These are phyloP conservation scores for Suaeda aralocaspica DNA, from an alignment of 148 eudicot species.

Conservation along the genomic window DNA sequence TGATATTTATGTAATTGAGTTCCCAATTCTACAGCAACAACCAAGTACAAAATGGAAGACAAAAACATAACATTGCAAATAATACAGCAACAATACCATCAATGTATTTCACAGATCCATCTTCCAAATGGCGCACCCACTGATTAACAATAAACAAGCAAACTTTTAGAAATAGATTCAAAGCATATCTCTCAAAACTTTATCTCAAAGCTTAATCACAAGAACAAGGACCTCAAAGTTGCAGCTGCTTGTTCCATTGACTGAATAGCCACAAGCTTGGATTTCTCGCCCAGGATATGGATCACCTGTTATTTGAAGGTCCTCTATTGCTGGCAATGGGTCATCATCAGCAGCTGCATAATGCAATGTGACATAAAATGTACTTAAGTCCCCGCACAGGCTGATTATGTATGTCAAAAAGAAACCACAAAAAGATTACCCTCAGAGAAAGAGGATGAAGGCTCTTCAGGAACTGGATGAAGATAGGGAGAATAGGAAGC, in stretches of 20 bases:
- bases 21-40: slow-evolving; percentile 3
- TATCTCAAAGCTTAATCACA: slow-evolving; percentile 5
- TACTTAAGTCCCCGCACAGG: slow-evolving; percentile 6
- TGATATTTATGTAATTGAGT: slow-evolving; percentile 29
- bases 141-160: slow-evolving; percentile 27
- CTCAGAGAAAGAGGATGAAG: slow-evolving; percentile 84
- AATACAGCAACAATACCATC: slow-evolving; percentile 52
- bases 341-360: slow-evolving; percentile 86
- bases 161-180: slow-evolving; percentile 14
- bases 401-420: slow-evolving; percentile 11
- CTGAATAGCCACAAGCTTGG: slow-evolving; percentile 72
- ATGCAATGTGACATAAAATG: slow-evolving; percentile 15
- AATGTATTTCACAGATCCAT: slow-evolving; percentile 87
- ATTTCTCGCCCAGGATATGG: slow-evolving; percentile 83
- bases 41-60: background rate
- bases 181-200: slow-evolving; percentile 2
- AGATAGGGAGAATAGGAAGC: slow-evolving; percentile 61
- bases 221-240: slow-evolving; percentile 75
- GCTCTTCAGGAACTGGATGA: slow-evolving; percentile 84
- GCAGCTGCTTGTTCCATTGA: slow-evolving; percentile 90
- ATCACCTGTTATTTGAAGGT: slow-evolving; percentile 90
- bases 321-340: slow-evolving; percentile 73
- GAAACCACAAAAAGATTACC: slow-evolving; percentile 39
- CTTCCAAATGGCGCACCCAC: slow-evolving; percentile 98
- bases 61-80: background rate